A percentile compares a stretch with the other conserved stretches of the same genome.
phyloP scores from a whole-genome alignment of 2,329 filamentous ascomycete species.

The Aphanocladium album region DNA sequence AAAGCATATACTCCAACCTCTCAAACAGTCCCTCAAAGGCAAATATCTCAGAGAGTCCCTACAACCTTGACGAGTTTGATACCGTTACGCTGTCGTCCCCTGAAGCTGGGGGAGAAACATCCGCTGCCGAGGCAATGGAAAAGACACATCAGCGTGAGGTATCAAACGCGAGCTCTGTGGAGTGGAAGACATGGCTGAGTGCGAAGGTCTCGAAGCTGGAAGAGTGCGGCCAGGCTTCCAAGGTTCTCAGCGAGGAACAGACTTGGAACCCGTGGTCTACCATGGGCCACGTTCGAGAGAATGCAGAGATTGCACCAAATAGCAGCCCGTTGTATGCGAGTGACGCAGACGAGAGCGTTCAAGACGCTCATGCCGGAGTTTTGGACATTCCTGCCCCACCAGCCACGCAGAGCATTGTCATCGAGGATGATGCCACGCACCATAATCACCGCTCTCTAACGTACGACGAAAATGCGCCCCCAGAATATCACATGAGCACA shows the following conservation, averaged over 20 bases:
- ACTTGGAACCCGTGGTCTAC: slow-evolving; percentile 10
- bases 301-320: slow-evolving; percentile 42
- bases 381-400: background rate
- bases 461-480: slow-evolving; percentile 4
- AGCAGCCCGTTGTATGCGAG: background rate
- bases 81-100: background rate
- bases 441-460: background rate
- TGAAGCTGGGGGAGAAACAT: background rate
- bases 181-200: slow-evolving; percentile 53
- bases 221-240: slow-evolving; percentile 3
- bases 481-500: background rate
- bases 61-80: background rate
- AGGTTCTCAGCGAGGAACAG: slow-evolving; percentile 9
- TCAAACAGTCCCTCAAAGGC: slow-evolving; percentile 20
- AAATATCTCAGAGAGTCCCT: background rate
- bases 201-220: slow-evolving; percentile 47
- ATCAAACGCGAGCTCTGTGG: slow-evolving; percentile 42
- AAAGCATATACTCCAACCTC: slow-evolving; percentile 44
- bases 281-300: slow-evolving; percentile 43
- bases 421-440: background rate
- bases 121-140: background rate
- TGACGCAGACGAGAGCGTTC: background rate
- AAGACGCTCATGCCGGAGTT: background rate
- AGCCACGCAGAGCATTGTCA: slow-evolving; percentile 5
- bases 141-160: slow-evolving; percentile 29